These are phyloP conservation scores for Termitomyces sp. DNA, from an alignment of 768 basidiomycete genomes.

Conservation along the genomic window DNA sequence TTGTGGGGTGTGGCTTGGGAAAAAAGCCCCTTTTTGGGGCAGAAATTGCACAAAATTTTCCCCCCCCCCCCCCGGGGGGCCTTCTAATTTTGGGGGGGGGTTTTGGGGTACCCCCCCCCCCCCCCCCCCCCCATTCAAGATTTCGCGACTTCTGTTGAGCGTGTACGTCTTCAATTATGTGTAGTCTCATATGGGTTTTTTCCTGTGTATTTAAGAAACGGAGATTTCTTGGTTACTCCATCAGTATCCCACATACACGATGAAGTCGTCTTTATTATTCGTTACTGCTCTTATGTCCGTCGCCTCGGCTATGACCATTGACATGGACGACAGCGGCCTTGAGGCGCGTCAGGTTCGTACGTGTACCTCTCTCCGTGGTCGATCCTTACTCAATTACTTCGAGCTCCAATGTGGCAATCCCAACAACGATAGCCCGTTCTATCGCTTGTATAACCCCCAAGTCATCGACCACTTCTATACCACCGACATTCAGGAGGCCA, in stretches of 20 bases:
- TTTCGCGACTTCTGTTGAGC: too few species aligned
- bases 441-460: background rate
- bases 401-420: background rate
- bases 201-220: background rate
- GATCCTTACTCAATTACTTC: background rate
- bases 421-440: background rate
- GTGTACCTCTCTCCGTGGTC: too few species aligned
- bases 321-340: background rate
- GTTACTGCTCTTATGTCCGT: background rate
- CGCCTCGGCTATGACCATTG: background rate
- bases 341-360: background rate
- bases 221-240: background rate
- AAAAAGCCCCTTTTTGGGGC: too few species aligned
- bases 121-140: too few species aligned
- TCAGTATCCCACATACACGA: background rate
- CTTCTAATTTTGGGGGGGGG: too few species aligned
- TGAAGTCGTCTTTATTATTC: conserved; percentile 6
- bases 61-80: too few species aligned
- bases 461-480: conserved; percentile 15
- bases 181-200: background rate
- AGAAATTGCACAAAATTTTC: too few species aligned
- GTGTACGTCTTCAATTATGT: background rate
- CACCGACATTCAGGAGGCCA: conserved; percentile 1
- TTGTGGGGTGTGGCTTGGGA: too few species aligned
- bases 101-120: too few species aligned